phyloP scores from a whole-genome alignment of 257 asterid species.

The Phtheirospermum japonicum region DNA sequence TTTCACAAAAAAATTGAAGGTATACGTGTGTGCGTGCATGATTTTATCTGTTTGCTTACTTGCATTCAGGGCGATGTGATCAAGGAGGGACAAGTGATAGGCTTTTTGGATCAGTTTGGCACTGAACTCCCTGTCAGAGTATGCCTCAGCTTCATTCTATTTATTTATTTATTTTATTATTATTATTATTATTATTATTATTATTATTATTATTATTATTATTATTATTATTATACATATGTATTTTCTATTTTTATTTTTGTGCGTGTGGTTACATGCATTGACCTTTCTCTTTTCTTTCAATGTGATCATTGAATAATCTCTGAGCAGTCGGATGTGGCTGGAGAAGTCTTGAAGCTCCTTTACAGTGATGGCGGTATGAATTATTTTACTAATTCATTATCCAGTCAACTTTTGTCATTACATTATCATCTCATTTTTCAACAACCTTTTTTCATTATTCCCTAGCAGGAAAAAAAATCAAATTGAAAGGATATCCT shows the following conservation, averaged over 20 bases:
- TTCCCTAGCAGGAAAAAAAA: too few relatives aligned
- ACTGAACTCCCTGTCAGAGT: slow-evolving; percentile 66
- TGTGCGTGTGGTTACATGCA: slow-evolving; percentile 14
- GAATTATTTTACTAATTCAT: too few relatives aligned
- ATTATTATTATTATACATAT: too few relatives aligned
- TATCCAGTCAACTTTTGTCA: too few relatives aligned
- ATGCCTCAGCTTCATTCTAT: too few relatives aligned
- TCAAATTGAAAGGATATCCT: too few relatives aligned
- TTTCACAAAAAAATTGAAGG: background rate
- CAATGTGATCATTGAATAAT: slow-evolving; percentile 3
- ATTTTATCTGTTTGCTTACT: slow-evolving; percentile 19
- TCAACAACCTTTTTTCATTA: too few relatives aligned
- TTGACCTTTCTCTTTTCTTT: slow-evolving; percentile 22
- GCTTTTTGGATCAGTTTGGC: slow-evolving; percentile 73
- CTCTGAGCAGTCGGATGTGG: slow-evolving; percentile 61
- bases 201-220: too few relatives aligned
- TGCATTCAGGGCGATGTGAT: slow-evolving; percentile 67
- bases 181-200: too few relatives aligned
- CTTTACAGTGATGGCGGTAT: slow-evolving; percentile 81
- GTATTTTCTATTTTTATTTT: background rate
- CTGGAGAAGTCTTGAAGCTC: slow-evolving; percentile 82
- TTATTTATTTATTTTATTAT: too few relatives aligned
- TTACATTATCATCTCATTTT: too few relatives aligned
- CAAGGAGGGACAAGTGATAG: slow-evolving; percentile 83
- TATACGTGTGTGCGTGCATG: background rate